These are phyloP conservation scores for Annulohypoxylon stygium DNA, from an alignment of 495 filamentous ascomycete genomes.

Conservation along the genomic window DNA sequence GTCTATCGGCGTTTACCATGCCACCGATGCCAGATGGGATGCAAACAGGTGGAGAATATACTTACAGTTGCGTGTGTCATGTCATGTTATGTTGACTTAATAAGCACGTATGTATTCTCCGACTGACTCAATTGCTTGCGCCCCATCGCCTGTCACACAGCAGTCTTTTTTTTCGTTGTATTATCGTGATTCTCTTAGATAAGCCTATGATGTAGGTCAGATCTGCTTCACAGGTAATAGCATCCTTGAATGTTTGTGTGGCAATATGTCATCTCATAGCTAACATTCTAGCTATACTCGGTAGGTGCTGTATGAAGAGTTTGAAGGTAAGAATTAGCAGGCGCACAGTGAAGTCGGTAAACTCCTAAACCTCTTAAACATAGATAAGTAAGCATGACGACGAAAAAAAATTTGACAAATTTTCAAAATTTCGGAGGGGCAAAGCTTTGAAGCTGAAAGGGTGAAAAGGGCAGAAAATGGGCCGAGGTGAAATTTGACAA, in stretches of 20 bases:
- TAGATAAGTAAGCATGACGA: background rate
- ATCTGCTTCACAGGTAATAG: background rate
- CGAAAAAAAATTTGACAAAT: background rate
- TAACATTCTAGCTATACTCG: background rate
- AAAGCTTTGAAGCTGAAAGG: conserved; percentile 5
- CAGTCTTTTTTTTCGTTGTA: background rate
- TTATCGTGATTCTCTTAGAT: background rate
- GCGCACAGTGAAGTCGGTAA: background rate
- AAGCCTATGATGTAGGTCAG: background rate
- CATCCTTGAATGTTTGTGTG: background rate
- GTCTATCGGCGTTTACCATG: conserved; percentile 31
- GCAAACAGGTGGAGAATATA: conserved; percentile 18
- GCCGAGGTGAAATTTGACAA: conserved; percentile 42
- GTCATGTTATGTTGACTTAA: conserved; percentile 26
- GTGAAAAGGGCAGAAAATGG: conserved; percentile 10
- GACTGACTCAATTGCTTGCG: conserved; percentile 18
- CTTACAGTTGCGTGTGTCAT: background rate
- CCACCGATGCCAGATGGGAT: conserved; percentile 1
- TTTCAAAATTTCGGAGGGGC: conserved; percentile 27
- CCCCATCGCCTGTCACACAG: background rate
- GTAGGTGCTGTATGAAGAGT: background rate
- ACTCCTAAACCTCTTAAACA: background rate
- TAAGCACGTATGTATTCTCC: conserved; percentile 11
- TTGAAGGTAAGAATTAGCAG: background rate
- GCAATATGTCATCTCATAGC: background rate